These are phyloP conservation scores for Podospora didyma DNA, from an alignment of 495 filamentous ascomycete species.

Conservation along the genomic window DNA sequence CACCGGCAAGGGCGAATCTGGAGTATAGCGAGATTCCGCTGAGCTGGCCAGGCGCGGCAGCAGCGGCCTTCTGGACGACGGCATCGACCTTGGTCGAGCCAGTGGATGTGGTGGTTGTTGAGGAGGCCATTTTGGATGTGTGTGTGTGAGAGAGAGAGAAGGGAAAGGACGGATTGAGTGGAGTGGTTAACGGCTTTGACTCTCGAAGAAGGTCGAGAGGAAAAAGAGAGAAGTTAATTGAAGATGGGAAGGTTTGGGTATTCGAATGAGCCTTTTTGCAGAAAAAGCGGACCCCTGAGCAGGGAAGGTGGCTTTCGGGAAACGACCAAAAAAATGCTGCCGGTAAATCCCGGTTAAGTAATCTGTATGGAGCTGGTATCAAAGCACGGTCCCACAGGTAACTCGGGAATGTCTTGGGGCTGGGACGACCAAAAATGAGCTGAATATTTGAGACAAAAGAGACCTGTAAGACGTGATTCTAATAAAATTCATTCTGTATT, in stretches of 20 bases:
- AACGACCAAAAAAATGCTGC: conserved; percentile 22
- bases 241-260: conserved; percentile 12
- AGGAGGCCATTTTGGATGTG: conserved; percentile 20
- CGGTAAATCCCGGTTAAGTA: conserved; percentile 30
- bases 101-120: conserved; percentile 16
- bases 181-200: conserved; percentile 25
- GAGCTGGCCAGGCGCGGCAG: conserved; percentile 28
- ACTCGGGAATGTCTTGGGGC: neutral
- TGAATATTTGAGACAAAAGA: neutral
- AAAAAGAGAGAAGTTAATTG: conserved; percentile 21
- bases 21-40: conserved; percentile 61
- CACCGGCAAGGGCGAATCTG: conserved; percentile 88
- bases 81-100: conserved; percentile 34
- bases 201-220: conserved; percentile 17
- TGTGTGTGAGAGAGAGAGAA: conserved; percentile 6
- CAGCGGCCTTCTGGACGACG: conserved; percentile 28
- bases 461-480: neutral
- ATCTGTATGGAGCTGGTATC: neutral
- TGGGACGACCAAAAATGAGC: neutral
- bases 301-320: conserved; percentile 12
- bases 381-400: conserved; percentile 14
- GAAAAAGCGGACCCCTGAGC: conserved; percentile 14
- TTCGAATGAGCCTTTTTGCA: conserved; percentile 29
- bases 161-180: conserved; percentile 27
- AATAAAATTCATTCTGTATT: no score